phyloP scores from a whole-genome alignment of 2,329 filamentous ascomycete genomes.

The Phyllosticta citribraziliensis region DNA sequence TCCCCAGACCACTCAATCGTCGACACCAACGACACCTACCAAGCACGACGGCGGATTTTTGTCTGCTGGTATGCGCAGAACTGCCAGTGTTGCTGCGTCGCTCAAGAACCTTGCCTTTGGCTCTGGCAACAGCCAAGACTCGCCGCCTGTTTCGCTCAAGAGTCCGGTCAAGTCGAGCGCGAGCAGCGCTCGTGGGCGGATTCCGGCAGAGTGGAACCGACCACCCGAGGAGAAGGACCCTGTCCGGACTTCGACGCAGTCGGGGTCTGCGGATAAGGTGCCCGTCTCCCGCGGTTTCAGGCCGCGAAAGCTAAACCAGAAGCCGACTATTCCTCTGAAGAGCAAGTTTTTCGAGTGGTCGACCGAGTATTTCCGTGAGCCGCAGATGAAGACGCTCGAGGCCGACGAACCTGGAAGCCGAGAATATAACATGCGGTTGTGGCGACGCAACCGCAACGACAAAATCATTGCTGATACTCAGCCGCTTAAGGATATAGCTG shows the following conservation, averaged over 20 bases:
- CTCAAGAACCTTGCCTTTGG: slow-evolving; percentile 50
- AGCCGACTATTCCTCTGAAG: slow-evolving; percentile 61
- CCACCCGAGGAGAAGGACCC: slow-evolving; percentile 70
- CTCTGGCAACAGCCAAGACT: slow-evolving; percentile 18
- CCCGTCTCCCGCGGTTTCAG: slow-evolving; percentile 71
- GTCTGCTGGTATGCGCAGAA: slow-evolving; percentile 49
- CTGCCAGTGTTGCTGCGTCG: slow-evolving; percentile 55
- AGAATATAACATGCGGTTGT: slow-evolving; percentile 91
- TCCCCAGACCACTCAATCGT: slow-evolving; percentile 31
- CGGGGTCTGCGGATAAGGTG: slow-evolving; percentile 65
- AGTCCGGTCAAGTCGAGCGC: slow-evolving; percentile 4
- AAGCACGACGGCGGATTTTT: slow-evolving; percentile 51
- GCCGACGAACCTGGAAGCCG: slow-evolving; percentile 92
- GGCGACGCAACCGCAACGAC: slow-evolving; percentile 88
- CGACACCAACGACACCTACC: slow-evolving; percentile 39
- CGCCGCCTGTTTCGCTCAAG: slow-evolving; percentile 14
- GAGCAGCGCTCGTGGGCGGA: slow-evolving; percentile 36
- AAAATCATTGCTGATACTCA: slow-evolving; percentile 86
- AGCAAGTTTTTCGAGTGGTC: slow-evolving; percentile 93
- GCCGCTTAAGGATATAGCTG: slow-evolving; percentile 80
- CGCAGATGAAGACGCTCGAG: slow-evolving; percentile 94
- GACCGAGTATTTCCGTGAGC: slow-evolving; percentile 92
- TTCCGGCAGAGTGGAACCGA: slow-evolving; percentile 48
- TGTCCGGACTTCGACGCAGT: slow-evolving; percentile 49
- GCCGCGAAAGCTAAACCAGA: slow-evolving; percentile 48